Evolutionary conservation across 805 yeast species (phyloP).

Genomic region (Sugiyamaella marilandica): DNA sequence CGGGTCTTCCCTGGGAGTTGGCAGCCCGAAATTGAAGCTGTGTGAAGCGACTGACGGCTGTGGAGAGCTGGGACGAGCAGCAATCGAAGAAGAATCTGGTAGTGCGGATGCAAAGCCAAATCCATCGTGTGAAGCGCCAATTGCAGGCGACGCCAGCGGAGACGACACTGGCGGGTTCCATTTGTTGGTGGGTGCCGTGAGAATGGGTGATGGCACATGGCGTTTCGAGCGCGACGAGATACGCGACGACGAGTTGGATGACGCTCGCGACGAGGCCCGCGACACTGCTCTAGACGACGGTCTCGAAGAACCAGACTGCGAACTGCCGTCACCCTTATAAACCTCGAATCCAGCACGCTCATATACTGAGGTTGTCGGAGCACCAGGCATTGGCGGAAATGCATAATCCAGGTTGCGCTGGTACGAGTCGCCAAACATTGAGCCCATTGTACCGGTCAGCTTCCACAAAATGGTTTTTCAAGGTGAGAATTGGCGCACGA

Average conservation of each 20-base stretch:
- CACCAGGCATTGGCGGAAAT: constrained; percentile 38
- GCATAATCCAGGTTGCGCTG: constrained; percentile 32
- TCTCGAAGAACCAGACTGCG: constrained; percentile 4
- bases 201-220: not conserved
- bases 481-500: too few species aligned
- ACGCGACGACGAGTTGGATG: not conserved
- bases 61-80: not conserved
- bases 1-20: not conserved
- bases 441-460: too few species aligned
- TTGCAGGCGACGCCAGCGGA: constrained; percentile 4
- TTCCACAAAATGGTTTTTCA: too few species aligned
- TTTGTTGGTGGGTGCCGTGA: not conserved
- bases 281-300: not conserved
- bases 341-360: constrained; percentile 43
- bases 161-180: constrained; percentile 4
- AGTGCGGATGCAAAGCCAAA: not conserved
- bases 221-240: not conserved
- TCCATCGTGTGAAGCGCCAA: not conserved
- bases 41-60: not conserved
- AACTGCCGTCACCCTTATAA: constrained; percentile 13
- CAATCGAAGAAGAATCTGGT: too few species aligned
- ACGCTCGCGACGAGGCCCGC: not conserved
- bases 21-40: not conserved
- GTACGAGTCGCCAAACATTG: not conserved
- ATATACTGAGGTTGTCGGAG: constrained; percentile 33